phyloP scores from a whole-genome alignment of 768 basidiomycete species.

The Megacollybia marginata region DNA sequence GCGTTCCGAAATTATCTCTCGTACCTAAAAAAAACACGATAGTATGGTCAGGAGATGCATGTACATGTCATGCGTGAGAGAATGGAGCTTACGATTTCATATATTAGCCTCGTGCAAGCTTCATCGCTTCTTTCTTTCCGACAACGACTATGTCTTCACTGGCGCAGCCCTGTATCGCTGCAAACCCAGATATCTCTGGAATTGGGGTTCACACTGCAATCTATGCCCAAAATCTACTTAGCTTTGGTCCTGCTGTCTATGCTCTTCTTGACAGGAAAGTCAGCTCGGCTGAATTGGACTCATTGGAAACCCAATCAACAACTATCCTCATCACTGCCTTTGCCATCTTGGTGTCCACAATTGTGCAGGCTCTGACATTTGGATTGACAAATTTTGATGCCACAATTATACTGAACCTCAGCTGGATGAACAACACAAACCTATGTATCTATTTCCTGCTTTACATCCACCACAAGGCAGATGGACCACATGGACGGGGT shows the following conservation, averaged over 20 bases:
- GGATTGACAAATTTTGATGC: constrained; percentile 7
- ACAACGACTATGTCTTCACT: no score
- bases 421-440: constrained; percentile 11
- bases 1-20: no score
- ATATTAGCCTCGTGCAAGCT: no score
- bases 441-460: constrained; percentile 5
- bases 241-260: constrained; percentile 2
- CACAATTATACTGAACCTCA: constrained; percentile 10
- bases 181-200: no score
- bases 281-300: background rate
- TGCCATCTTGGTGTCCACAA: constrained; percentile 9
- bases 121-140: no score
- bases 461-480: no score
- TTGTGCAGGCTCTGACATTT: constrained; percentile 6
- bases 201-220: constrained; percentile 14
- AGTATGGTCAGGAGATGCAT: no score
- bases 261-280: constrained; percentile 5
- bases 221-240: constrained; percentile 11
- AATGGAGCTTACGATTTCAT: no score
- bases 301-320: background rate
- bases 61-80: no score
- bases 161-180: no score
- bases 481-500: no score
- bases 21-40: no score
- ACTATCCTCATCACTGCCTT: constrained; percentile 10